A percentile compares a stretch with the other conserved stretches of the same genome.
phyloP scores from a whole-genome alignment of 306 rosid genomes.

The Arachis stenosperma region DNA sequence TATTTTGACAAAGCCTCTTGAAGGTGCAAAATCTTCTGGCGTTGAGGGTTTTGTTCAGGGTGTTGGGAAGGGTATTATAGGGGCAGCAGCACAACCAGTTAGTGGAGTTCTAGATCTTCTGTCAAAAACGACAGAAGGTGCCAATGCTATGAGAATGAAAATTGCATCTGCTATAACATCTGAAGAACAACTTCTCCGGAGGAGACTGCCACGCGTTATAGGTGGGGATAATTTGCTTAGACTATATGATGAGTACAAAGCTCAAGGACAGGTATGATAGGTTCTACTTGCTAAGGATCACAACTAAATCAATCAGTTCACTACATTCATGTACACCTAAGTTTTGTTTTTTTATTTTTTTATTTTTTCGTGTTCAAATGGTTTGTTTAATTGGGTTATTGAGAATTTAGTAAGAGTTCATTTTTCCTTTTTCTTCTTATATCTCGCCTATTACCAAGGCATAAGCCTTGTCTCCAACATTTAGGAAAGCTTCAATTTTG shows the following conservation, averaged over 20 bases:
- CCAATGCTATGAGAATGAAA: slow-evolving; percentile 99
- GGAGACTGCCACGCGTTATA: slow-evolving; percentile 89
- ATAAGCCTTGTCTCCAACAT: too few relatives aligned
- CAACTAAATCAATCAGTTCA: neutral
- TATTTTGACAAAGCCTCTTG: slow-evolving; percentile 94
- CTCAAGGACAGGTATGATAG: slow-evolving; percentile 91
- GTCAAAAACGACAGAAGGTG: slow-evolving; percentile 98
- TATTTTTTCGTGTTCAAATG: neutral
- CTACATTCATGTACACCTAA: neutral
- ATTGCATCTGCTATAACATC: slow-evolving; percentile 94
- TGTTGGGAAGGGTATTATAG: slow-evolving; percentile 96
- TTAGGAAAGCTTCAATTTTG: neutral
- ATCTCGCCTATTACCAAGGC: too few relatives aligned
- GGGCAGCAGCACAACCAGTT: slow-evolving; percentile 99
- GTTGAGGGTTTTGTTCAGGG: slow-evolving; percentile 99
- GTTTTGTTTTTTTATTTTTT: neutral
- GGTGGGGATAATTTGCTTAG: slow-evolving; percentile 90
- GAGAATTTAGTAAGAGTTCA: slow-evolving; percentile 3
- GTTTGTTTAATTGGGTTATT: slow-evolving; percentile 23
- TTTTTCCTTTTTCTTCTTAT: too few relatives aligned
- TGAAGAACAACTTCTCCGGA: slow-evolving; percentile 95
- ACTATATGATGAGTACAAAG: slow-evolving; percentile 82
- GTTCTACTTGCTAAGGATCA: slow-evolving; percentile 33
- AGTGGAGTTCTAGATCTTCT: slow-evolving; percentile 97
- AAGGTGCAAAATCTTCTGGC: slow-evolving; percentile 96